Evolutionary conservation across 1,284 basidiomycete species (phyloP).

Genomic region (Leccinum pallidistipes): DNA sequence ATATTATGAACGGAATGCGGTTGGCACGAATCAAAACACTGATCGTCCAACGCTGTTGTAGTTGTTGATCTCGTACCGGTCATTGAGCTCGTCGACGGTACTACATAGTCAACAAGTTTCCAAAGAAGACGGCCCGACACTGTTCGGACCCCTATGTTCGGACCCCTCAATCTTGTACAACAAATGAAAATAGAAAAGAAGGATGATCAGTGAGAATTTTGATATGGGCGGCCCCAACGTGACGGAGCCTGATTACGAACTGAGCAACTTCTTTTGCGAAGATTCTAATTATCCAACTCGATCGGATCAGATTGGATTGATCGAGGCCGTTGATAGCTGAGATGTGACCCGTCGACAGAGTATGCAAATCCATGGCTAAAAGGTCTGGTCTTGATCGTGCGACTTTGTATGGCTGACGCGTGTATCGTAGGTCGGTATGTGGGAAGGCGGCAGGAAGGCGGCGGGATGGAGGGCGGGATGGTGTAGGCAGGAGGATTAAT

Average conservation of each 20-base stretch:
- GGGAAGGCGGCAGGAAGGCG: too few relatives aligned
- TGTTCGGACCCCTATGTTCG: too few relatives aligned
- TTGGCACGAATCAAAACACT: conserved; percentile 4
- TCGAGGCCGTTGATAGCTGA: conserved; percentile 25
- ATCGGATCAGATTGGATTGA: conserved; percentile 26
- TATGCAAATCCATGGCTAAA: too few relatives aligned
- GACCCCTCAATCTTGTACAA: too few relatives aligned
- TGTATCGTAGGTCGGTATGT: too few relatives aligned
- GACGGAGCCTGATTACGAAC: conserved; percentile 12
- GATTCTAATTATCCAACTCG: conserved; percentile 20
- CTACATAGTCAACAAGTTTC: conserved; percentile 17
- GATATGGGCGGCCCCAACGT: conserved; percentile 24
- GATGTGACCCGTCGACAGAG: too few relatives aligned
- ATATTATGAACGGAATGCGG: conserved; percentile 35
- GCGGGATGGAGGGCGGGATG: too few relatives aligned
- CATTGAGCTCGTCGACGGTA: conserved; percentile 27
- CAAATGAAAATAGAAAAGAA: neutral
- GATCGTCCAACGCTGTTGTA: conserved; percentile 29
- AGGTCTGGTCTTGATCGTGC: too few relatives aligned
- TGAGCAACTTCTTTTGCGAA: conserved; percentile 23
- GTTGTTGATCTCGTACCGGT: conserved; percentile 28
- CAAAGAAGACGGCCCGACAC: conserved; percentile 35
- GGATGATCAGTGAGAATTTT: conserved; percentile 6
- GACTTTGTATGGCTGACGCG: too few relatives aligned
- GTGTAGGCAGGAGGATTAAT: too few relatives aligned